These are phyloP conservation scores for Escovopsis sp. DNA, from an alignment of 2,329 filamentous ascomycete genomes.

Conservation along the genomic window DNA sequence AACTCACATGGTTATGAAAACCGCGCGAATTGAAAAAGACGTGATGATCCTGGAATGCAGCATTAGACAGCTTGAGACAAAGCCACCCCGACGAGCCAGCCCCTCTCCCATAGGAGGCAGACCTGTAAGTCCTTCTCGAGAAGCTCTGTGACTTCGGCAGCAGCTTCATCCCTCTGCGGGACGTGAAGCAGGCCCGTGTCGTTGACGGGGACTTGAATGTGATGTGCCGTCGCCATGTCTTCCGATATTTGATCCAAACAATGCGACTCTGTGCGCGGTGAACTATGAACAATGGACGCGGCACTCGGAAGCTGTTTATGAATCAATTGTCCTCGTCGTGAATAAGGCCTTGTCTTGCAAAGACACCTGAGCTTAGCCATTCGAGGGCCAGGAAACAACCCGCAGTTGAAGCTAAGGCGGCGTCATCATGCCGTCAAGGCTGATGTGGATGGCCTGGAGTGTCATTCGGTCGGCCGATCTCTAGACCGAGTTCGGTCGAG, in stretches of 20 bases:
- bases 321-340: no score
- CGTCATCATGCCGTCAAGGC: no score
- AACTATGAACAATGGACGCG: no score
- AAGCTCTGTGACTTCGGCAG: slow-evolving; percentile 48
- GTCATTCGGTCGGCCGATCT: no score
- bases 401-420: no score
- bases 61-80: background rate
- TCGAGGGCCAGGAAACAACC: no score
- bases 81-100: background rate
- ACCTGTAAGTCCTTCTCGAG: slow-evolving; percentile 62
- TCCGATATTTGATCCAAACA: background rate
- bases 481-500: no score
- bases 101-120: slow-evolving; percentile 1
- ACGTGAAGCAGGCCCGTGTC: slow-evolving; percentile 36
- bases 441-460: no score
- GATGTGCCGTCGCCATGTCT: slow-evolving; percentile 32
- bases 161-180: slow-evolving; percentile 40
- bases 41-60: slow-evolving; percentile 37
- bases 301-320: no score
- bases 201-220: slow-evolving; percentile 31
- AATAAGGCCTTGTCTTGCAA: no score
- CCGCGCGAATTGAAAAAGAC: slow-evolving; percentile 64
- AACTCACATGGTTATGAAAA: slow-evolving; percentile 64
- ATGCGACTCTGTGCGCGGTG: no score
- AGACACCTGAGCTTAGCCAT: no score